Base-by-base conservation (phyloP, 768 basidiomycete genomes). In the Amanita phalloides region DNA sequence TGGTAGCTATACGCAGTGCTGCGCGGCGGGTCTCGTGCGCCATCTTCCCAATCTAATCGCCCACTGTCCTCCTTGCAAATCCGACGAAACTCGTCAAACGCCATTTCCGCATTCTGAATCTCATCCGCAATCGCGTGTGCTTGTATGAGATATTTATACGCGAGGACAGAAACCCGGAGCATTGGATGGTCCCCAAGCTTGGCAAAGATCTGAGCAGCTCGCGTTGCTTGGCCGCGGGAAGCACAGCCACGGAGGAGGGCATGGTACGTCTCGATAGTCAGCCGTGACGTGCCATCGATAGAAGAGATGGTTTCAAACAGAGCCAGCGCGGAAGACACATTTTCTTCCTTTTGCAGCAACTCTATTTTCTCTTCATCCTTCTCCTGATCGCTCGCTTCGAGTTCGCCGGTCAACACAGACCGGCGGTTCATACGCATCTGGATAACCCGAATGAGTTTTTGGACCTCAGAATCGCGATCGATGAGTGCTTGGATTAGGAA, bases 251-350 rank as follows among this genome's bases (percentile, higher is more conserved):
- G 74, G 11, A 94, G 68, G 39, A 95, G 72, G 6, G 60, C 65
- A 30, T 66, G 63, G 63, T 81, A 90, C 2, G 77, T 60, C 13
- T 46, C 43, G 3, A 65, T 33, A 0, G 69, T 66, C 42, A 81
- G 61, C 3, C 61, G 56, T 6, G 57, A 41, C 39, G 61, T 60
- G 20, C 66, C 65, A 13, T 61, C 54, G 7, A 43, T 23, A 11
- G 53, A 47, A 26, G 71, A 63, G 14, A 81, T 73, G 0, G 79
- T 73, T 23, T 84, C 74, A 64, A 93, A 93, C 13, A 94, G 67
- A 13, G 78, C 74, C 68, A 91, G 69, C 0, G 90, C 90, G 0
- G 80, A 75, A 0, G 69, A 61, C 54, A 91, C 82, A 55, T 86
- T 90, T 58, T 79, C 77, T 62, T 94, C 91, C 26, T 70, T 58